Evolutionary conservation across 176 grass and related monocot genomes (phyloP), one percentile per base, ranked within the genome.

Genomic region (Rhynchospora breviuscula): DNA sequence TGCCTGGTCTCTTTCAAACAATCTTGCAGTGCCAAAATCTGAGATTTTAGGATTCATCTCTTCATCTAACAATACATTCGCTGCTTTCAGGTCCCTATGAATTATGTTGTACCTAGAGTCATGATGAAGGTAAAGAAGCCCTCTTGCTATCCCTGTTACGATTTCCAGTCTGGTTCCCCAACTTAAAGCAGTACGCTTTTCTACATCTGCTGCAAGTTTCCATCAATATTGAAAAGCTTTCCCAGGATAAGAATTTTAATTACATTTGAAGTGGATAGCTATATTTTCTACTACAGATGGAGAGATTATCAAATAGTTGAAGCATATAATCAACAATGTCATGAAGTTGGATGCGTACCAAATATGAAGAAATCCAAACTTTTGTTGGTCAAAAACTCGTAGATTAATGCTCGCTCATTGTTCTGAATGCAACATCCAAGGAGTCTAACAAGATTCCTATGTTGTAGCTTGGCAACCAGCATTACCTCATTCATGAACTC

Each of bases 401-500:
- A 95, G 0, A 95, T 64, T 0, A 95, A 66, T 2, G 92, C 81
- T 79, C 88, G 75, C 23, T 95, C 90, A 0, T 83, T 76, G 26
- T 12, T 43, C 0, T 95, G 71, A 43, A 89, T 85, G 84, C 90
- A 92, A 72, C 40, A 95, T 45, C 93, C 93, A 2, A 92, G 88
- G 11, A 95, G 81, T 45, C 84, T 86, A 10, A 92, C 93, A 4
- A 92, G 90, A 67, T 95, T 95, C 7, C 90, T 85, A 52, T 95
- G 93, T 14, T 90, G 93, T 56, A 95, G 86, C 44, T 89, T 92
- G 1, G 90, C 88, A 29, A 95, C 89, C 19, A 90, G 18, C 21
- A 75, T 57, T 14, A 95, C 90, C 84, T 95, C 93, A 75, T 88
- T 95, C 67, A 84, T 92, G 81, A 95, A 95, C 79, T 95, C 93